Base-by-base conservation (phyloP, 106 monocot species). In the Dioscorea zingiberensis region DNA sequence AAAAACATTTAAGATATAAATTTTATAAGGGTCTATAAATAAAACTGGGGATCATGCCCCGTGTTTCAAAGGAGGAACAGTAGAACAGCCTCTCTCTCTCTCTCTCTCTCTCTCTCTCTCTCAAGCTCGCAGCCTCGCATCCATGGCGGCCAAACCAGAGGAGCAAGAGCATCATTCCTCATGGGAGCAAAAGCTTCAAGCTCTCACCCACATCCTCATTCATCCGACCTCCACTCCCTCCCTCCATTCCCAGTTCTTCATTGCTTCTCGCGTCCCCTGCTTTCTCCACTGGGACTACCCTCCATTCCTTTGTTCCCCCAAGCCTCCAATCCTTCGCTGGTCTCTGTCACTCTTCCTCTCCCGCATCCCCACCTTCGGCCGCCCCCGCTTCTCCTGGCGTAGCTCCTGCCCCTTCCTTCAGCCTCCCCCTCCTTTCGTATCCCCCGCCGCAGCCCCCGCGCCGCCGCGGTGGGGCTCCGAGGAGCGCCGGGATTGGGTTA, bases 191-290 rank as follows among this genome's bases (percentile, higher is more conserved):
- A 23, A 72, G 2, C 55, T 60, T 59, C 69, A 65, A 44, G 69
- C 70, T 2, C 55, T 90, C 17, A 90, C 78, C 59, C 90, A 90
- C 80, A 69, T 90, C 60, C 73, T 90, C 18, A 83, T 64, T 27
- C 58, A 75, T 59, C 78, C 80, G 7, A 78, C 80, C 28, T 55
- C 66, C 13, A 28, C 77, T 19, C 90, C 90, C 12, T 72, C 75
- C 30, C 85, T 85, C 75, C 81, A 91, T 81, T 85, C 86, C 62
- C 91, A 91, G 73, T 78, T 87, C 74, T 77, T 91, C 86, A 53
- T 91, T 69, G 66, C 86, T 64, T 25, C 81, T 70, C 59, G 54
- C 32, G 29, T 81, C 55, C 86, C 90, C 48, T 70, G 66, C 75
- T 76, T 70, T 72, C 64, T 61, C 60, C 13, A 26, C 75, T 79